Evolutionary conservation across 169 alveolate species (phyloP), one percentile per base, ranked within the genome.

Genomic region (Plasmodium knowlesi): DNA sequence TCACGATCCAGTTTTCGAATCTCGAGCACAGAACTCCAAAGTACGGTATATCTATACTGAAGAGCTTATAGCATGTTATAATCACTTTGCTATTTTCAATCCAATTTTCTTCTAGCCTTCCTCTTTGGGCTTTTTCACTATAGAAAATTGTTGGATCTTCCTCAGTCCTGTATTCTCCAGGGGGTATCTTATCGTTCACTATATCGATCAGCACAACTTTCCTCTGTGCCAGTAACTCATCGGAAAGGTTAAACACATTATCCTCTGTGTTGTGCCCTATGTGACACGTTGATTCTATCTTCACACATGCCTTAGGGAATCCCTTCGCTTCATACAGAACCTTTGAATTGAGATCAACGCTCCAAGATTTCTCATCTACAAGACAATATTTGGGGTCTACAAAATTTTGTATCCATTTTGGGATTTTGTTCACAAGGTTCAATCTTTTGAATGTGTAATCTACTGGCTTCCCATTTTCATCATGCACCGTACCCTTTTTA

Each of bases 11-110:
- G 50, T 91, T 95, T 79, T 97, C 98, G 30, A 97, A 74, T 81
- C 71, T 94, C n/a, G 97, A 95, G 37, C 97, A 82, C 54, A 97
- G 34, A 34, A 97, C 74, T 22, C 98, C 98, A 82, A 97, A 96
- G 96, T 95, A 96, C 1, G 98, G 98, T 22, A 97, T 84, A 85
- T 96, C 95, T 0, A 97, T 37, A 25, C 74, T 84, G 46, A 97
- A 81, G 5, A 96, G 72, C 92, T 97, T 97, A 94, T 96, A 95
- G 34, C 97, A 95, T 0, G 97, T 96, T 83, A 96, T 95, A 46
- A 95, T 19, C 5, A 91, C 50, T 67, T 67, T 34, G 39, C 76
- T 72, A 19, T 79, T 92, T 22, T 92, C 82, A 32, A 76, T 92
- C 96, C 96, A 95, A 41, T 95, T 79, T 16, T 71, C 30, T 5